Base-by-base conservation (phyloP, 2,329 filamentous ascomycete genomes). In the Penicillium hesseltinei region DNA sequence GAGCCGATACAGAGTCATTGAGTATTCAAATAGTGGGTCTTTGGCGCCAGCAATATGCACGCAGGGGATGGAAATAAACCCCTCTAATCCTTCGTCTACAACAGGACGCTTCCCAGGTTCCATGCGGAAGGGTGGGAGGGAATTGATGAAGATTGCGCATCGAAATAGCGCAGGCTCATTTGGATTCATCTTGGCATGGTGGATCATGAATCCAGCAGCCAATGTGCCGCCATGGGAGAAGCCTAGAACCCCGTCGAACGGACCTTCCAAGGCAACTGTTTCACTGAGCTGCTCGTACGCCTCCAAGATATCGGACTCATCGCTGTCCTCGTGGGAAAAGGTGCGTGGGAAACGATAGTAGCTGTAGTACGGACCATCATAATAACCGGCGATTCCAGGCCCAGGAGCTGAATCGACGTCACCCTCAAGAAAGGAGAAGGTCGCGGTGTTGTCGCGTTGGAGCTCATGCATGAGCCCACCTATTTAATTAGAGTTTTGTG, bases 151-250 rank as follows among this genome's bases (percentile, higher is more conserved):
- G 31, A 74, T 67, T 15, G 72, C 72, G 43, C 71, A 72, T 35
- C 68, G 66, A 56, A 75, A 70, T 3, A 65, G 58, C 3, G 64
- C 61, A 19, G 62, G 51, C 17, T 62, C 58, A 5, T 61, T 46
- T 23, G 66, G 66, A 23, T 58, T 60, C 13, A 62, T 58, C 50
- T 69, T 65, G 7, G 68, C 66, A 27, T 69, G 65, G 17, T 72
- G 65, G 36, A 70, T 62, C 19, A 75, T 61, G 40, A 69, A 70
- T 3, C 62, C 63, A 3, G 66, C 63, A 2, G 71, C 71, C 35
- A 74, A 55, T 11, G 71, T 70, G 15, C 66, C 72, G 8, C 72
- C 72, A 39, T 75, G 70, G 11, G 69, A 72, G 59, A 74, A 75
- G 29, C 72, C 73, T 21, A 74, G 58, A 40, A 73, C 56, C 7